Evolutionary conservation across 257 asterid species (phyloP), one percentile per base, ranked within the genome.

Genomic region (Scutellaria minor): DNA sequence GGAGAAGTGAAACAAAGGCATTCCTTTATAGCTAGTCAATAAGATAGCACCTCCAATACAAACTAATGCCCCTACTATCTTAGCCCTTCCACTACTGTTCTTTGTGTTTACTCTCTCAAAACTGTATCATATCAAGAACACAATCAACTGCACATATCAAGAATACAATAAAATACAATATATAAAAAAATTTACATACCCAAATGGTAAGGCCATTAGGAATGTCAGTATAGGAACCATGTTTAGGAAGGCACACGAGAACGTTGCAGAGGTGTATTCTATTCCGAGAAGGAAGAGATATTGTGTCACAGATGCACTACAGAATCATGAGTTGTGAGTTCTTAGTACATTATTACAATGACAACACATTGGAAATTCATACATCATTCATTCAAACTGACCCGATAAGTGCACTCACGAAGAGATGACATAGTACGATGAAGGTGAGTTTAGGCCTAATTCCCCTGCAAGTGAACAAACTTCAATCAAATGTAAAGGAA

Each of bases 321-420:
- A 73, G 50, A 18, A 20, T 56, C 65, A 70, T 11, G 27, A 31
- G 37, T 2, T 31, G 37, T 31, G 37, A 31, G 37, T 31, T 31
- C 37, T 31, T 31, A 31, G 37, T 4, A 31, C 37, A 31, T 31
- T 31, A 31, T 31, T 31, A 0, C 37, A 2, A 31, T 31, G 37
- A 31, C 3, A 1, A 31, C 2, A 31, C 37, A 31, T 31, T 31
- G 5, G 4, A 31, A 31, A 31, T 31, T 31, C 37, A 31, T 31
- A 1, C 37, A 31, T 40, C 37, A 31, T 40, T 8, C 8, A 1
- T 11, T 45, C 24, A 5, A 46, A 75, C 82, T 84, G 9, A 91
- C 97, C 97, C 97, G 13, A 89, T 77, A 40, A 87, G 76, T 4
- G 96, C 96, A 75, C 92, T 87, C 74, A 85, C 64, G 81, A 91